Percentiles rank a stretch among this genome's conserved stretches.
Conservation (phyloP, 2,329 filamentous ascomycete species). For the Aphanoascus verrucosus region DNA sequence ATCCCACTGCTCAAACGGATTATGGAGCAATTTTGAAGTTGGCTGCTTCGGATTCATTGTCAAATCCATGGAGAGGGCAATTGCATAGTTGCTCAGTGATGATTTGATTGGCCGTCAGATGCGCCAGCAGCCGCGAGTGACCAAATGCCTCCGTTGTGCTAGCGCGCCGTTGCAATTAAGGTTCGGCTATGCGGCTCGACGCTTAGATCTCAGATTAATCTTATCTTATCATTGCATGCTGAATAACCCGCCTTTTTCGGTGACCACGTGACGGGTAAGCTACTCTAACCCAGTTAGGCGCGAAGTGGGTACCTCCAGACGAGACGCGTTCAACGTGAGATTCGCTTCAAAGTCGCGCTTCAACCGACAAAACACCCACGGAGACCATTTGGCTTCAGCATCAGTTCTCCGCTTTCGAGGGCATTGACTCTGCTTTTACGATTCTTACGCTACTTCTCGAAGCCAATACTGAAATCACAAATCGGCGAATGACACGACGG, state of each 20-base stretch:
- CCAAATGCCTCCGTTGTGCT: too few species aligned
- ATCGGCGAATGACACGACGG: not conserved
- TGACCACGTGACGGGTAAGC: not conserved
- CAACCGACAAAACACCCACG: not conserved
- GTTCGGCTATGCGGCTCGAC: too few species aligned
- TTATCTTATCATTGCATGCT: too few species aligned
- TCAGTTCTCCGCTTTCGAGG: not conserved
- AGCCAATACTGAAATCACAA: not conserved
- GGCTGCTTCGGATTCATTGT: too few species aligned
- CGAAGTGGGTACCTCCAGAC: not conserved
- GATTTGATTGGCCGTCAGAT: too few species aligned
- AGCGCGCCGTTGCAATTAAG: too few species aligned
- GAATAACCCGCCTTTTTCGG: not conserved
- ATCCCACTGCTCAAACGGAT: too few species aligned
- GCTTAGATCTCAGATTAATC: too few species aligned
- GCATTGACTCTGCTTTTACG: not conserved
- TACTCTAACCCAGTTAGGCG: not conserved
- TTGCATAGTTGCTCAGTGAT: too few species aligned
- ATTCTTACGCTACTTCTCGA: not conserved
- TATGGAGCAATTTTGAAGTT: too few species aligned
- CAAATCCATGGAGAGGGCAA: too few species aligned
- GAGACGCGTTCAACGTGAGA: conserved; percentile 1
- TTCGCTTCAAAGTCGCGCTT: conserved; percentile 1
- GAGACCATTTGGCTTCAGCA: not conserved
- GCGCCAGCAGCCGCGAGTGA: too few species aligned